phyloP scores from a whole-genome alignment of 176 grass and related monocot species.

The Canna indica region DNA sequence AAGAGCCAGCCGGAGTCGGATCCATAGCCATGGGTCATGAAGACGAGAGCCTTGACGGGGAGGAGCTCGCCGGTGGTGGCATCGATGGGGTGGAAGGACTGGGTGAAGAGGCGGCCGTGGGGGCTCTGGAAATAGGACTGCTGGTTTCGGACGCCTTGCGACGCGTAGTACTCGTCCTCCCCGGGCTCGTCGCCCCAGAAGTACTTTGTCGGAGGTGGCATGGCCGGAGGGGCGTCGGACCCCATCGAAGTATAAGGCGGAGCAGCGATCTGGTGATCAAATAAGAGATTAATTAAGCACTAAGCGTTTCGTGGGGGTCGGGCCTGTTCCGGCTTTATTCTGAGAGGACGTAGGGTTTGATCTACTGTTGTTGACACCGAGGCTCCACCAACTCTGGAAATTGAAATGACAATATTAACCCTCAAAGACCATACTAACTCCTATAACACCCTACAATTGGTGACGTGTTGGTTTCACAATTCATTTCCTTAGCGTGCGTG shows the following conservation, averaged over 20 bases:
- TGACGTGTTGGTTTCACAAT: background rate
- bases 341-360: no score
- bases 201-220: constrained; percentile 15
- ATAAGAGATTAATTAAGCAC: no score
- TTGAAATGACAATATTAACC: background rate
- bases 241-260: background rate
- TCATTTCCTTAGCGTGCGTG: background rate
- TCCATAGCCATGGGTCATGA: constrained; percentile 56
- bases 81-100: constrained; percentile 56
- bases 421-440: background rate
- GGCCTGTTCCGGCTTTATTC: no score
- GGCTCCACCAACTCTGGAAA: background rate
- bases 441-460: background rate
- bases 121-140: constrained; percentile 43
- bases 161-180: constrained; percentile 45
- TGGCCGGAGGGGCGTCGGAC: background rate
- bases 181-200: constrained; percentile 57
- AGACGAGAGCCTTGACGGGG: constrained; percentile 41
- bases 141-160: constrained; percentile 43
- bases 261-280: background rate
- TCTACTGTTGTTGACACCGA: no score
- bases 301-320: no score
- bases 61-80: constrained; percentile 12
- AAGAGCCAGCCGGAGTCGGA: constrained; percentile 68
- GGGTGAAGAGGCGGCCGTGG: constrained; percentile 52